A percentile compares a stretch with the other conserved stretches of the same genome.
Conservation (phyloP, 352 stramenopile species). For the Phytophthora cajani region DNA sequence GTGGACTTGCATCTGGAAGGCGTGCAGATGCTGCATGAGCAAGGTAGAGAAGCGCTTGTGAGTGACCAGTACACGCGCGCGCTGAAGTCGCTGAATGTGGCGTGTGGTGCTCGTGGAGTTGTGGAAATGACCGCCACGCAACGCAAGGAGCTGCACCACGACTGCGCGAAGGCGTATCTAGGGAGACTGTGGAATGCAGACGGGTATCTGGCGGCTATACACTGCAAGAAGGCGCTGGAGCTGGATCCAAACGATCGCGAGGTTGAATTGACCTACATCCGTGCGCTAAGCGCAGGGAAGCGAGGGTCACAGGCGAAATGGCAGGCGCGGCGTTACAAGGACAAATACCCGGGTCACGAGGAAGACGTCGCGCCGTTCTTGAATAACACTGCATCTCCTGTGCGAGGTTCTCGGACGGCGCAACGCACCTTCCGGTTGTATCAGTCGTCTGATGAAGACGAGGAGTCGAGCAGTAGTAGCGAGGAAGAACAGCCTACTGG, state of each 20-base stretch:
- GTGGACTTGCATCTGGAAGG: slow-evolving; percentile 30
- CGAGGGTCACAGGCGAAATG: slow-evolving; percentile 49
- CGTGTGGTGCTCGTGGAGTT: slow-evolving; percentile 36
- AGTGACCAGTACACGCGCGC: slow-evolving; percentile 41
- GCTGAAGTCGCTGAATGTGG: slow-evolving; percentile 46
- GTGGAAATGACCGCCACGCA: slow-evolving; percentile 42
- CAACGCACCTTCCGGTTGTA: slow-evolving; percentile 18
- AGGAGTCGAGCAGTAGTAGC: slow-evolving; percentile 28
- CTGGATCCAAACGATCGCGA: slow-evolving; percentile 53
- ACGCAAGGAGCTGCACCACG: slow-evolving; percentile 65
- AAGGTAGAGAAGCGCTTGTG: slow-evolving; percentile 10
- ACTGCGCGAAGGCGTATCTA: slow-evolving; percentile 72
- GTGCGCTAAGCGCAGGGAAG: slow-evolving; percentile 51
- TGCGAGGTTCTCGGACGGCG: neutral
- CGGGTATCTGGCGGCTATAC: slow-evolving; percentile 61
- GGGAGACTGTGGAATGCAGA: slow-evolving; percentile 72
- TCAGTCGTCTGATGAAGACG: slow-evolving; percentile 35
- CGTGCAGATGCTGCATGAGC: slow-evolving; percentile 21
- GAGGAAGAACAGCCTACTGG: slow-evolving; percentile 31
- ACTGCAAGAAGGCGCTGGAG: slow-evolving; percentile 73
- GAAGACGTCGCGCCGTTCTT: slow-evolving; percentile 53
- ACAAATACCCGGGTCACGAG: slow-evolving; percentile 52
- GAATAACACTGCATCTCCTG: slow-evolving; percentile 10
- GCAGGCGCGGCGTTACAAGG: slow-evolving; percentile 50
- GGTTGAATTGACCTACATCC: slow-evolving; percentile 68